phyloP scores from a whole-genome alignment of 495 filamentous ascomycete genomes.

The Ramalina peruviana region DNA sequence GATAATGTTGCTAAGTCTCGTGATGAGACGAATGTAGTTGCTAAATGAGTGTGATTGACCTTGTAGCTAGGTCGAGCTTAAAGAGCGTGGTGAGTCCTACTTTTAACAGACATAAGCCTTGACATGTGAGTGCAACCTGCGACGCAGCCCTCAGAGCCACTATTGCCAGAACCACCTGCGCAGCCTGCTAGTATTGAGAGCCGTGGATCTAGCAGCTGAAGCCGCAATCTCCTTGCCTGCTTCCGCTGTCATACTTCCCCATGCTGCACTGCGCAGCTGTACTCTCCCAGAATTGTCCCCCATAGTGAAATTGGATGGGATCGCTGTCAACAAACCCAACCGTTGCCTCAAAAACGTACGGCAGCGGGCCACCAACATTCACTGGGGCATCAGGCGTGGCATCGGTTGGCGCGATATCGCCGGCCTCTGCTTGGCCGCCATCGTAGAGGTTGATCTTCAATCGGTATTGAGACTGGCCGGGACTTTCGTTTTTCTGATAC shows the following conservation, averaged over 20 bases:
- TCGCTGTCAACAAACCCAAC: not conserved
- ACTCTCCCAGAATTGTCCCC: not conserved
- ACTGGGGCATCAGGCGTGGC: not conserved
- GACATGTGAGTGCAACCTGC: no score
- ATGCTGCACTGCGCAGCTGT: not conserved
- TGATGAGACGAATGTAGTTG: no score
- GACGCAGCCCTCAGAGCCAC: no score
- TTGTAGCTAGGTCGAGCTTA: no score
- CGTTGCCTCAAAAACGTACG: not conserved
- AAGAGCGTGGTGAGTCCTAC: no score
- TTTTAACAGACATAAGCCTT: no score
- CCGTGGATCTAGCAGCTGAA: not conserved
- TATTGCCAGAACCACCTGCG: no score
- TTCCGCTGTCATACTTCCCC: not conserved
- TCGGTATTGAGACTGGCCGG: not conserved
- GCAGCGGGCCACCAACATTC: not conserved
- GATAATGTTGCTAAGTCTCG: no score
- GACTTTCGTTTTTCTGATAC: not conserved
- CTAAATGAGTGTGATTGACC: no score
- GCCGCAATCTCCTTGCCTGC: not conserved
- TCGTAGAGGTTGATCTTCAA: slow-evolving; percentile 2
- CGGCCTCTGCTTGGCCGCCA: not conserved
- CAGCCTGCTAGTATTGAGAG: no score
- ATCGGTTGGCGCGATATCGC: not conserved
- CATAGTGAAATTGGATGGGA: slow-evolving; percentile 2